Conservation (phyloP, 139 green algal genomes). For the Bryopsis sp. region DNA sequence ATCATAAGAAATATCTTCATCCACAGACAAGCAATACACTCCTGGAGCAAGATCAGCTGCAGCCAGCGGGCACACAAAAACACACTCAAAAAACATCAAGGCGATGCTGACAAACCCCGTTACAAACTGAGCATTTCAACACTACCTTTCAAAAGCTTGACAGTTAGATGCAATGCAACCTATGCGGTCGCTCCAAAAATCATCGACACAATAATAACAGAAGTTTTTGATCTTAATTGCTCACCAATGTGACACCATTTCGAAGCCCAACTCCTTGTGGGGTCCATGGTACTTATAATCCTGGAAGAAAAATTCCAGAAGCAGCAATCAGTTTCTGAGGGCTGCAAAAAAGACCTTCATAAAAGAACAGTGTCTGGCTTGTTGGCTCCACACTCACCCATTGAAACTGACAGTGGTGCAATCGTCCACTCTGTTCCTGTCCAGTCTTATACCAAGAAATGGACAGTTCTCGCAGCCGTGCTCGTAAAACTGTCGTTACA, state of each 20-base stretch:
- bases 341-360: neutral
- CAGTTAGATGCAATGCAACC: too few relatives aligned
- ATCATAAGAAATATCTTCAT: conserved; percentile 7
- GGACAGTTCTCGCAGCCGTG: conserved; percentile 52
- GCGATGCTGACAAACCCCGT: too few relatives aligned
- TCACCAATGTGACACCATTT: conserved; percentile 59
- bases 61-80: neutral
- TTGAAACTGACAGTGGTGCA: conserved; percentile 47
- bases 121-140: too few relatives aligned
- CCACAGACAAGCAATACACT: conserved; percentile 9
- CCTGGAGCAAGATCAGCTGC: neutral
- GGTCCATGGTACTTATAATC: conserved; percentile 56
- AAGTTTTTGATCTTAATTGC: neutral
- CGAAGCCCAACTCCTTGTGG: conserved; percentile 45
- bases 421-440: conserved; percentile 37
- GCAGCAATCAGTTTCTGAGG: neutral
- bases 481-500: conserved; percentile 28
- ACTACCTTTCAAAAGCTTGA: too few relatives aligned
- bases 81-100: too few relatives aligned
- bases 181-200: neutral
- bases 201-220: neutral
- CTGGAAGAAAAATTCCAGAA: conserved; percentile 22
- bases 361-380: neutral
- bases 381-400: conserved; percentile 17
- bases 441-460: conserved; percentile 44